phyloP scores from a whole-genome alignment of 768 basidiomycete species.

The Termitomyces sp. region DNA sequence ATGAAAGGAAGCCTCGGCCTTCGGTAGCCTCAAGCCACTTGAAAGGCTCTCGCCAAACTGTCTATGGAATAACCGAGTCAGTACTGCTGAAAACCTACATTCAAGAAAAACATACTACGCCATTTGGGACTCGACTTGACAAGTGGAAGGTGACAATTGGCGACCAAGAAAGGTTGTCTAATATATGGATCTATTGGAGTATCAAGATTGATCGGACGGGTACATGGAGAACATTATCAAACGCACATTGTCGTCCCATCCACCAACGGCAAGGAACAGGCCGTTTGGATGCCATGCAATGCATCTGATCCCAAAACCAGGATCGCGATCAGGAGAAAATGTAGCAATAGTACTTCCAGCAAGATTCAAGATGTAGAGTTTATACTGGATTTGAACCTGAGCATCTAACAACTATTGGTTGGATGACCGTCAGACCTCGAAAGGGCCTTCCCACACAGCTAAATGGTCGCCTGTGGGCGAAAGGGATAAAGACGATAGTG shows the following conservation, averaged over 20 bases:
- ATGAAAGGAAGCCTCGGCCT: constrained; percentile 84
- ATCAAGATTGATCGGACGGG: constrained; percentile 5
- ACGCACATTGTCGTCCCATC: constrained; percentile 84
- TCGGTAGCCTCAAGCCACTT: constrained; percentile 83
- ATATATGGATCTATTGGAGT: constrained; percentile 56
- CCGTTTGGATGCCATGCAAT: constrained; percentile 87
- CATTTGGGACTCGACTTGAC: constrained; percentile 47
- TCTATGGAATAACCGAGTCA: constrained; percentile 34
- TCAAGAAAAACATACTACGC: constrained; percentile 41
- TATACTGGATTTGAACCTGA: constrained; percentile 48
- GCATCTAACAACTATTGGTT: not conserved
- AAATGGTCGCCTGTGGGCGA: constrained; percentile 75
- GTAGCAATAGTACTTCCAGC: constrained; percentile 58
- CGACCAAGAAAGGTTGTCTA: constrained; percentile 76
- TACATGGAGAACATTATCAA: not conserved
- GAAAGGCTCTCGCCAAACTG: constrained; percentile 79
- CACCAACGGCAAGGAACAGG: constrained; percentile 73
- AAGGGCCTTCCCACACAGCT: constrained; percentile 78
- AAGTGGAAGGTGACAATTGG: constrained; percentile 59
- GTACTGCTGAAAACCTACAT: not conserved
- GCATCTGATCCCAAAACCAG: constrained; percentile 76
- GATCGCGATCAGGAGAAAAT: constrained; percentile 71
- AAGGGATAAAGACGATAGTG: constrained; percentile 63
- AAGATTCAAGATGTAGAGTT: constrained; percentile 64
- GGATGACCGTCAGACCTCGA: constrained; percentile 53